Percentiles rank a stretch among this genome's conserved stretches.
phyloP scores from a whole-genome alignment of 495 filamentous ascomycete species.

The Massariosphaeria phaeospora region DNA sequence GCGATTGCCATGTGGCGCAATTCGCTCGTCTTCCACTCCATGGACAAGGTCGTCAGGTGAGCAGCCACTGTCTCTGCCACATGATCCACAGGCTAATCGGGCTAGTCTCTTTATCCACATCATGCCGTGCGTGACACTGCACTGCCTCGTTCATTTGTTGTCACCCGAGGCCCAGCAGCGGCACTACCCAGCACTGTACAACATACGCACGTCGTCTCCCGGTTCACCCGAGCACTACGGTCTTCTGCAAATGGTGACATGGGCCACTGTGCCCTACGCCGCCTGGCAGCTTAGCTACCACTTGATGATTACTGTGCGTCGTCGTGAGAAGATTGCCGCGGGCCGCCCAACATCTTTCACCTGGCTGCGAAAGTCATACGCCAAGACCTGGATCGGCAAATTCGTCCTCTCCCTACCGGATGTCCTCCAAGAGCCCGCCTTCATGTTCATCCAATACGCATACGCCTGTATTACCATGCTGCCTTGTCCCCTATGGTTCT shows the following conservation, averaged over 20 bases:
- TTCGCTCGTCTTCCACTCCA: slow-evolving; percentile 92
- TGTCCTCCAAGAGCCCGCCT: slow-evolving; percentile 74
- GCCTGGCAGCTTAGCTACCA: slow-evolving; percentile 92
- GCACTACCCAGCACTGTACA: slow-evolving; percentile 82
- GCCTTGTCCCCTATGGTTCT: slow-evolving; percentile 93
- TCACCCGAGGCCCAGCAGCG: slow-evolving; percentile 56
- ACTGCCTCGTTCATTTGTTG: slow-evolving; percentile 84
- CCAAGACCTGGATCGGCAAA: slow-evolving; percentile 79
- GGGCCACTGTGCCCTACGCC: slow-evolving; percentile 87
- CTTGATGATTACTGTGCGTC: slow-evolving; percentile 85
- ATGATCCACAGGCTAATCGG: slow-evolving; percentile 2
- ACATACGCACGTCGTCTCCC: slow-evolving; percentile 68
- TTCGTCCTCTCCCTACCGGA: slow-evolving; percentile 74
- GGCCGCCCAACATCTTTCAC: slow-evolving; percentile 95
- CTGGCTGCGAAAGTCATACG: slow-evolving; percentile 88
- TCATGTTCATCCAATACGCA: slow-evolving; percentile 91
- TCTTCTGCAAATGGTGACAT: slow-evolving; percentile 78
- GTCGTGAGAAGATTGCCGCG: slow-evolving; percentile 89
- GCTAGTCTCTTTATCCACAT: slow-evolving; percentile 91
- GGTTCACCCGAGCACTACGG: slow-evolving; percentile 72
- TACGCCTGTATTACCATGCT: slow-evolving; percentile 92
- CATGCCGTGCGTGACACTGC: slow-evolving; percentile 90
- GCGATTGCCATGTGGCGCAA: slow-evolving; percentile 99
- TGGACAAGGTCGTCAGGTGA: slow-evolving; percentile 89
- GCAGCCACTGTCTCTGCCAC: slow-evolving; percentile 12